Evolutionary conservation across 768 basidiomycete genomes (phyloP), one percentile per base, ranked within the genome.

Genomic region (Paxillus involutus): DNA sequence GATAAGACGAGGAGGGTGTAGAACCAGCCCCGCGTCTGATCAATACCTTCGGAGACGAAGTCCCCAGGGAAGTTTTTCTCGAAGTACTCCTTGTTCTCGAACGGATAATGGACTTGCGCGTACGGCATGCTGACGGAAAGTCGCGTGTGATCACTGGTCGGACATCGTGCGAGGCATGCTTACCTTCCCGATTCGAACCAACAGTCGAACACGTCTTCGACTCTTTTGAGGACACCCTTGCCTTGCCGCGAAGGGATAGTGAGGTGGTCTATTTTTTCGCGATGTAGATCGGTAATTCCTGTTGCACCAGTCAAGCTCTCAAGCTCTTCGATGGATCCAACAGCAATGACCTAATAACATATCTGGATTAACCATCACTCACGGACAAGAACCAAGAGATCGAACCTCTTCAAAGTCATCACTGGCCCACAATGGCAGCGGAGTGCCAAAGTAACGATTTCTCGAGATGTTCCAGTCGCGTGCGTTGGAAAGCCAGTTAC

Each of bases 121-220:
- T 94, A 99, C 4, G 97, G 97, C 97, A 99, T 99, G 67, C 96
- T 98, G 62, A 8, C 61, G 26, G 12, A 29, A 11, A 24, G 13
- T 65, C 46, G 30, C 48, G 9, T 40, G 17, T 53, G 35, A 51
- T 40, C 26, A 41, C 10, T 48, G 14, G 35, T 13, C n/a, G 26
- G 37, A 14, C 33, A 9, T n/a, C 6, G 44, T 26, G 24, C 3
- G 36, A 52, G 16, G 9, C 3, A 11, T 9, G 62, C 82, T 57
- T 59, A 94, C 94, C 91, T 94, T 75, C 97, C 97, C 4, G 96
- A 98, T 74, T 99, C 97, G 67, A 99, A 99, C 97, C 97, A 99
- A 66, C 97, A 99, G 68, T 99, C 97, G 67, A 99, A 98, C 36
- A 99, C 94, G 70, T 98, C 97, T 55, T 97, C 92, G n/a, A 98